Evolutionary conservation across 2,329 filamentous ascomycete species (phyloP), one percentile per base, ranked within the genome.

Genomic region (Aspergillus intermedius): DNA sequence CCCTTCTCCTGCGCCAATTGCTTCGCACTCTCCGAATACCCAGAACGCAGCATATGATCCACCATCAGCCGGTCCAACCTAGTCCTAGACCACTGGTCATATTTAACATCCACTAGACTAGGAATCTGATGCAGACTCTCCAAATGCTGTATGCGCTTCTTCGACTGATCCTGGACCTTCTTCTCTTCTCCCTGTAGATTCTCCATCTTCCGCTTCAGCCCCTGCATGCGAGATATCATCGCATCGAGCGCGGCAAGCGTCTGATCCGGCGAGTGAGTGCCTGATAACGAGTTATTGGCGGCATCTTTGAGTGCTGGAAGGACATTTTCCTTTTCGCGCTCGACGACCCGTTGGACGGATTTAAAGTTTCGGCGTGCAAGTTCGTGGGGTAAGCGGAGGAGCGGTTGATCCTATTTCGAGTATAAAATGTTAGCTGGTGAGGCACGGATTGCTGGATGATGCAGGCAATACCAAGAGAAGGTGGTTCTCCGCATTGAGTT

Each of bases 331-430:
- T 67, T 67, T 49, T 77, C 74, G 47, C 72, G 67, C 53, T 77
- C 74, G 44, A 76, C 67, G 44, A 70, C 61, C 40, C 71, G 66
- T 55, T 71, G 75, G 40, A 85, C 83, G 3, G 85, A 83, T 61
- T 95, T 93, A 73, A 97, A 94, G 73, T 95, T 97, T 68, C 93
- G 91, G 48, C 90, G 86, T 19, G 94, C 84, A 49, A 96, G 86
- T 67, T 97, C 93, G 70, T 91, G 86, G 15, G 93, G 93, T 19
- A 97, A 82, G 30, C 91, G 89, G 57, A 98, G 83, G 56, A 97
- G 86, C 3, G 91, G 87, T 79, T 97, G 91, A 65, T 98, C 93
- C 90, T 91, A 42, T 23, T 39, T 37, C 17, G 5, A 19, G 17
- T 41, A 32, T 37, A 47, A 19, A 48, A 32, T 39, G 41, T 54